Evolutionary conservation across 2,329 filamentous ascomycete genomes (phyloP).

Genomic region (Colletotrichum eremochloae): DNA sequence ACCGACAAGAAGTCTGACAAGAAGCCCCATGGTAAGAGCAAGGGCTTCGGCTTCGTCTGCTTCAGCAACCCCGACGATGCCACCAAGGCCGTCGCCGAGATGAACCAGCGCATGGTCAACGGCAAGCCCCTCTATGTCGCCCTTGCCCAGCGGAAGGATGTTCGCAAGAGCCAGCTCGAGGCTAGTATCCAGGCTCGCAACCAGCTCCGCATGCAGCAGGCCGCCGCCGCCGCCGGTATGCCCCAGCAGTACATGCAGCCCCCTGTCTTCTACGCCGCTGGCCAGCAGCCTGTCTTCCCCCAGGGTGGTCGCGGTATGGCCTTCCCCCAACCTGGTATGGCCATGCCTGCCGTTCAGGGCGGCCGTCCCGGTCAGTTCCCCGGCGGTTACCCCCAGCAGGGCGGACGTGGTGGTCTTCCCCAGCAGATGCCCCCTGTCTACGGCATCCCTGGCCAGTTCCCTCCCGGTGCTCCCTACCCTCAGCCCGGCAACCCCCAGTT

Average conservation of each 20-base stretch:
- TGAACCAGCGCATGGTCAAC: conserved; percentile 99
- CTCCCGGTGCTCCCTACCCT: conserved; percentile 76
- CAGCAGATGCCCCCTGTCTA: conserved; percentile 93
- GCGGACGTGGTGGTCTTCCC: conserved; percentile 86
- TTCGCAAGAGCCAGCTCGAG: conserved; percentile 99
- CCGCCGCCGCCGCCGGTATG: conserved; percentile 90
- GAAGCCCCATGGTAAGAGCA: conserved; percentile 91
- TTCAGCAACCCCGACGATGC: conserved; percentile 99
- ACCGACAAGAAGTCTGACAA: conserved; percentile 70
- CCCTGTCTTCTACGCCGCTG: conserved; percentile 91
- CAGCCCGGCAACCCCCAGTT: conserved; percentile 85
- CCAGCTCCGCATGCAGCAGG: conserved; percentile 98
- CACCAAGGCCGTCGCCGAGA: conserved; percentile 98
- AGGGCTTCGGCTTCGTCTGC: conserved; percentile 99
- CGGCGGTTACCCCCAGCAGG: conserved; percentile 84
- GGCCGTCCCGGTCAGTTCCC: conserved; percentile 90
- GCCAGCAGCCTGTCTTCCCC: conserved; percentile 80
- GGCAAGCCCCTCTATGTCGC: conserved; percentile 98
- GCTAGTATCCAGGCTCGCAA: conserved; percentile 99
- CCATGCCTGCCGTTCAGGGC: conserved; percentile 79
- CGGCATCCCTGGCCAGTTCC: conserved; percentile 83
- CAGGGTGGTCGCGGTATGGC: conserved; percentile 75
- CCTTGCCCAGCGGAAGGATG: conserved; percentile 98
- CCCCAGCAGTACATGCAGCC: conserved; percentile 89
- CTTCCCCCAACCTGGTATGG: conserved; percentile 74